Evolutionary conservation across 106 monocot species (phyloP).

Genomic region (Amphibolis antarctica): DNA sequence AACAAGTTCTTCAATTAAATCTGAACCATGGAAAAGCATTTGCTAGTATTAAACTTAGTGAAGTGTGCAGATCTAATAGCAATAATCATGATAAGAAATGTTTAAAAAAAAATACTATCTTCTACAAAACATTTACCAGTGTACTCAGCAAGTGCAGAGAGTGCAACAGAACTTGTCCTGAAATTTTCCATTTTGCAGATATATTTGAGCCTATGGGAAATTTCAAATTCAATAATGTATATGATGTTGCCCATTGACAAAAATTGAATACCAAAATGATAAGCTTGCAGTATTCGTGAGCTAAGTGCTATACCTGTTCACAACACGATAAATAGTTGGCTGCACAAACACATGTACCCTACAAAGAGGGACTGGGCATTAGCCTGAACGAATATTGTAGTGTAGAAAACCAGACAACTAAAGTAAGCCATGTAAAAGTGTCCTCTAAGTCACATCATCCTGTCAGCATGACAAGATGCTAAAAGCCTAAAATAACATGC

Average conservation of each 20-base stretch:
- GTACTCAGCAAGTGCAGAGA: constrained; percentile 72
- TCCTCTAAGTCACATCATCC: not conserved
- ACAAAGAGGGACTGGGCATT: constrained; percentile 8
- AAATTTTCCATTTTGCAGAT: constrained; percentile 79
- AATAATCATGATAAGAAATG: not conserved
- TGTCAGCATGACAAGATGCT: not conserved
- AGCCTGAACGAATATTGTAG: not conserved
- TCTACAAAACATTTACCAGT: constrained; percentile 43
- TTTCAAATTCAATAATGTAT: not conserved
- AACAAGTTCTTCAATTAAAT: not conserved
- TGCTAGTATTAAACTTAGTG: too few species aligned
- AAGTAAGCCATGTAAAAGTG: not conserved
- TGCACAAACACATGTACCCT: constrained; percentile 92
- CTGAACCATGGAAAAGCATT: too few species aligned
- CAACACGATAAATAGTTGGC: constrained; percentile 75
- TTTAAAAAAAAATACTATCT: not conserved
- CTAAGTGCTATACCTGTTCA: constrained; percentile 54
- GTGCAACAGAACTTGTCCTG: constrained; percentile 61
- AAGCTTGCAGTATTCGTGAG: not conserved
- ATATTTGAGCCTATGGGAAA: constrained; percentile 59
- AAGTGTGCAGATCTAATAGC: too few species aligned
- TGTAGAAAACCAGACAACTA: not conserved
- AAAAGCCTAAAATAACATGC: too few species aligned
- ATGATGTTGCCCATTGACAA: not conserved
- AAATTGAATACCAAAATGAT: not conserved